These are phyloP conservation scores for Aspergillus felis DNA, from an alignment of 2,329 filamentous ascomycete species.

Conservation along the genomic window DNA sequence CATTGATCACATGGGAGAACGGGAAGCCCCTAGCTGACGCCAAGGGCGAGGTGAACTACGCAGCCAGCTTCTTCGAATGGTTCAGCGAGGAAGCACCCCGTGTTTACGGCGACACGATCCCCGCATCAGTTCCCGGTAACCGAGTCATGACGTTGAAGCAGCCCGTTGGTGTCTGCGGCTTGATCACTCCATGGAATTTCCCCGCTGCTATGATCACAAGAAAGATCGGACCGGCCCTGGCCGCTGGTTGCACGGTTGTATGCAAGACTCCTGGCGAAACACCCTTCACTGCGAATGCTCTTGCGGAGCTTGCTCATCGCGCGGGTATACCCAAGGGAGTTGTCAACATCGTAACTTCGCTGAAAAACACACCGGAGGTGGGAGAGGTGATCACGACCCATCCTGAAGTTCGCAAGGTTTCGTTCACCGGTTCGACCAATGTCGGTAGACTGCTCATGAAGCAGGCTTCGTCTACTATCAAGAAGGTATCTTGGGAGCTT, in stretches of 20 bases:
- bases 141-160: slow-evolving; percentile 61
- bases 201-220: slow-evolving; percentile 52
- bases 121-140: slow-evolving; percentile 56
- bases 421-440: slow-evolving; percentile 76
- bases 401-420: slow-evolving; percentile 78
- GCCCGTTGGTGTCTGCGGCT: slow-evolving; percentile 63
- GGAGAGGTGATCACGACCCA: slow-evolving; percentile 73
- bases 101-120: slow-evolving; percentile 59
- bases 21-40: slow-evolving; percentile 63
- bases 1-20: slow-evolving; percentile 66
- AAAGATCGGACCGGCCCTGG: slow-evolving; percentile 59
- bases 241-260: slow-evolving; percentile 93
- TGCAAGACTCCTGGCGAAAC: slow-evolving; percentile 90
- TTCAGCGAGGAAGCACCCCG: slow-evolving; percentile 60
- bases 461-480: slow-evolving; percentile 76
- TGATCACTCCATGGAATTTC: slow-evolving; percentile 68
- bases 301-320: slow-evolving; percentile 79
- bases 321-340: slow-evolving; percentile 89
- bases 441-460: slow-evolving; percentile 79
- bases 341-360: slow-evolving; percentile 79
- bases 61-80: slow-evolving; percentile 60
- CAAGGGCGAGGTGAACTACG: slow-evolving; percentile 56
- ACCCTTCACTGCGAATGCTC: slow-evolving; percentile 80
- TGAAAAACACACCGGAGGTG: slow-evolving; percentile 74
- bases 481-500: slow-evolving; percentile 85